Evolutionary conservation across 2,329 filamentous ascomycete species (phyloP).

Genomic region (Penicillium olsonii): DNA sequence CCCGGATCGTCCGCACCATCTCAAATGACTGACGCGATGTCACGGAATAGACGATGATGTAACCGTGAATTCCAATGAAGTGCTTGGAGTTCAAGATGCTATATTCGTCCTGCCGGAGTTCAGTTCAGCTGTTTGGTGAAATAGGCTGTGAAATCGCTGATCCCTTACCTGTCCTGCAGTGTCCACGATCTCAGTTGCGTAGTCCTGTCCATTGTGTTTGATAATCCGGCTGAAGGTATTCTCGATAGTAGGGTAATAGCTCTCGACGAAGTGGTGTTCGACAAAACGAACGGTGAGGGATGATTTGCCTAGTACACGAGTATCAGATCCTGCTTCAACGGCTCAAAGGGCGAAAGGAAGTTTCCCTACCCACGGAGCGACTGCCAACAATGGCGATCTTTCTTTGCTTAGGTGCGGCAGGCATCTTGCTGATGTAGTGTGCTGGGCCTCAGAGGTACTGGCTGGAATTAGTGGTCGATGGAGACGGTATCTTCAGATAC

Average conservation of each 20-base stretch:
- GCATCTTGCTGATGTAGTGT: constrained; percentile 52
- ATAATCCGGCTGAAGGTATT: constrained; percentile 98
- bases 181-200: constrained; percentile 94
- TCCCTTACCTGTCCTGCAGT: constrained; percentile 82
- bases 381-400: constrained; percentile 97
- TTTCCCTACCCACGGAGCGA: constrained; percentile 75
- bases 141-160: neutral
- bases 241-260: constrained; percentile 98
- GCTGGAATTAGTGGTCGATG: constrained; percentile 1
- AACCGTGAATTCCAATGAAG: constrained; percentile 98
- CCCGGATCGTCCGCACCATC: constrained; percentile 92
- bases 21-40: constrained; percentile 92
- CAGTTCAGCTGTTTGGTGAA: neutral
- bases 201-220: constrained; percentile 89
- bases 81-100: constrained; percentile 98
- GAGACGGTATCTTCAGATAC: neutral
- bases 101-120: constrained; percentile 77
- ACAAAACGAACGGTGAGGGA: constrained; percentile 96
- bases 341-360: neutral
- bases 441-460: constrained; percentile 1
- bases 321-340: constrained; percentile 1
- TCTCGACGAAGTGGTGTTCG: constrained; percentile 97
- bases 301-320: constrained; percentile 76
- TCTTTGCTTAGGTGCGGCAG: constrained; percentile 76
- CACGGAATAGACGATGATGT: constrained; percentile 98